A percentile compares a stretch with the other conserved stretches of the same genome.
phyloP scores from a whole-genome alignment of 139 green algal genomes.

The Monoraphidium neglectum region DNA sequence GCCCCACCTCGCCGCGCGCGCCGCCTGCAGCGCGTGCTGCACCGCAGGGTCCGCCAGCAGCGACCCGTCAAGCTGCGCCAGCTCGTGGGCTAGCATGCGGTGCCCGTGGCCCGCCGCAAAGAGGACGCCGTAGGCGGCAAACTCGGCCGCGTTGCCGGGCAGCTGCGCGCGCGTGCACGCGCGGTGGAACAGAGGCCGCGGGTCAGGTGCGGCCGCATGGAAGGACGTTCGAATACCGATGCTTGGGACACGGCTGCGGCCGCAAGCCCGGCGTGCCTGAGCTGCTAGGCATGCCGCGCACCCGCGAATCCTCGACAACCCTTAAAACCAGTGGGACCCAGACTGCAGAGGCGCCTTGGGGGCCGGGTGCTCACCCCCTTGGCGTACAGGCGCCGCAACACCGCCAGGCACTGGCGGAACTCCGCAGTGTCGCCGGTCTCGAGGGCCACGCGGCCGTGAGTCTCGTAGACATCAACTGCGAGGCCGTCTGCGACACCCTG shows the following conservation, averaged over 20 bases:
- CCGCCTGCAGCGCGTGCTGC: slow-evolving; percentile 44
- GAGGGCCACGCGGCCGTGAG: slow-evolving; percentile 73
- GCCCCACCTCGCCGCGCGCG: slow-evolving; percentile 27
- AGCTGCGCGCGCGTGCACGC: slow-evolving; percentile 18
- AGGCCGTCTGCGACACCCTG: slow-evolving; percentile 65
- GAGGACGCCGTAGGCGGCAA: slow-evolving; percentile 73
- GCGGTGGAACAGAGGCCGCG: not conserved
- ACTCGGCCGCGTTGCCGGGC: slow-evolving; percentile 51
- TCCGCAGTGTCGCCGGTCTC: slow-evolving; percentile 73
- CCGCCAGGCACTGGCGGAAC: slow-evolving; percentile 72
- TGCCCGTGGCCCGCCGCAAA: slow-evolving; percentile 36
- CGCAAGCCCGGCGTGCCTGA: not conserved
- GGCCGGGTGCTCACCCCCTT: slow-evolving; percentile 42
- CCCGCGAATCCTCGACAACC: not conserved
- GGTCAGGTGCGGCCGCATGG: not conserved
- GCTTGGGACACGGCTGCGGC: not conserved
- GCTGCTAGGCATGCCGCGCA: not conserved
- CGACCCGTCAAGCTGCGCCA: slow-evolving; percentile 24
- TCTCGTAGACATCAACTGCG: slow-evolving; percentile 74
- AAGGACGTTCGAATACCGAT: not conserved
- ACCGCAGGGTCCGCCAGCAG: slow-evolving; percentile 35
- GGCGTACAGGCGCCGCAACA: slow-evolving; percentile 65
- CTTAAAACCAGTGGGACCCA: not conserved
- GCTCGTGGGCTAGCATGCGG: slow-evolving; percentile 34
- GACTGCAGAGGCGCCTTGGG: not conserved